Percentiles rank a stretch among this genome's conserved stretches.
phyloP scores from a whole-genome alignment of 23 red algal species.

The Cyanidiococcus yangmingshanensis region DNA sequence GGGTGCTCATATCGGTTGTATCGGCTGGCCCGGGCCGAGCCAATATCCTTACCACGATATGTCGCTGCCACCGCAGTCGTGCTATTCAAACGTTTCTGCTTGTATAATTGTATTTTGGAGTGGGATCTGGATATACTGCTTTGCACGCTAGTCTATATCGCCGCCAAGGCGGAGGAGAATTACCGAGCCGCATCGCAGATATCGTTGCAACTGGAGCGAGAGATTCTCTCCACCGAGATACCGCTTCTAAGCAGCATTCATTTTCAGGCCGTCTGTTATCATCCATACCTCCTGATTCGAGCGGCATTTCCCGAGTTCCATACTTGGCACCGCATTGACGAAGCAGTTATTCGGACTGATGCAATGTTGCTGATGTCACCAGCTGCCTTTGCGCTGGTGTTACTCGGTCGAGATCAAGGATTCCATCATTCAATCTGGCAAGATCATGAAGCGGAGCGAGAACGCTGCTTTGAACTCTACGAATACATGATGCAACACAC shows the following conservation, averaged over 20 bases:
- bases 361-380: background rate
- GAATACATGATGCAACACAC: background rate
- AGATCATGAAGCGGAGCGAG: background rate
- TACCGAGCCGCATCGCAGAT: background rate
- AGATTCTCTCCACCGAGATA: background rate
- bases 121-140: background rate
- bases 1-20: background rate
- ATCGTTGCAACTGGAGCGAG: background rate
- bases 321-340: background rate
- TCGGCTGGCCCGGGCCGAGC: background rate
- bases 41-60: background rate
- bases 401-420: conserved; percentile 2
- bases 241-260: background rate
- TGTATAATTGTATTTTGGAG: conserved; percentile 4
- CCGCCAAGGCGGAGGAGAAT: conserved; percentile 15
- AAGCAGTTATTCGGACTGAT: conserved; percentile 1
- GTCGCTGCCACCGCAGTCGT: background rate
- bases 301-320: conserved; percentile 4
- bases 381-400: background rate
- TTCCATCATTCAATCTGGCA: background rate
- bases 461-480: background rate
- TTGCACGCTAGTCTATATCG: background rate
- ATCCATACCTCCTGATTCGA: conserved; percentile 1
- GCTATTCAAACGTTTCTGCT: conserved; percentile 7
- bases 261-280: conserved; percentile 12